phyloP scores from a whole-genome alignment of 495 filamentous ascomycete genomes.

The Pseudoneurospora amorphoporcata region DNA sequence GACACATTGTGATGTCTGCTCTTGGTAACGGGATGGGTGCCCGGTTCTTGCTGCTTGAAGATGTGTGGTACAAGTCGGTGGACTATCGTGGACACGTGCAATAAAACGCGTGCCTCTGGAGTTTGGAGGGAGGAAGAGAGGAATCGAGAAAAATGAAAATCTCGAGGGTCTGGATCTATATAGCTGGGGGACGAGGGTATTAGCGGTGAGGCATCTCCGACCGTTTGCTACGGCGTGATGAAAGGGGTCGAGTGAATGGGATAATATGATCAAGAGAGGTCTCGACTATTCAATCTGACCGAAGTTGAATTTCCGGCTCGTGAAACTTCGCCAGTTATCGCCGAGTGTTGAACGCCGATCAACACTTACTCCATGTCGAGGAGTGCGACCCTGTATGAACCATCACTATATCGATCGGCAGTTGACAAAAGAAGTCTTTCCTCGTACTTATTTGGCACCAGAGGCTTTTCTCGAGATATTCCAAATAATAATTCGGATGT shows the following conservation, averaged over 20 bases:
- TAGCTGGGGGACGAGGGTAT: background rate
- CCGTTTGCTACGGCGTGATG: background rate
- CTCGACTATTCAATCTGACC: background rate
- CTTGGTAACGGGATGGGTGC: background rate
- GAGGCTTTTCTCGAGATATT: too few species aligned
- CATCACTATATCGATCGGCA: background rate
- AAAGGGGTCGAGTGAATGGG: background rate
- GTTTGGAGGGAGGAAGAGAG: background rate
- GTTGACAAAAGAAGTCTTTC: background rate
- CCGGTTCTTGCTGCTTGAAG: background rate
- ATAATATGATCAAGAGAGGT: background rate
- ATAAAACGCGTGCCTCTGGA: background rate
- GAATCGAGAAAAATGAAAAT: background rate
- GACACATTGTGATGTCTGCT: background rate
- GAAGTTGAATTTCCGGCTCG: background rate
- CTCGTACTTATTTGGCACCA: background rate
- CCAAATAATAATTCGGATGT: background rate
- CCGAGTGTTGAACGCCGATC: background rate
- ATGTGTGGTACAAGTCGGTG: background rate
- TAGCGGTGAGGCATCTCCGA: background rate
- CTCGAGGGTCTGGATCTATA: background rate
- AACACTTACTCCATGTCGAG: background rate
- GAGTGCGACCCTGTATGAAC: background rate
- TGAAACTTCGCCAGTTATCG: background rate
- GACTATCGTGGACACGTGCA: background rate